A percentile compares a stretch with the other conserved stretches of the same genome.
Evolutionary conservation across 495 filamentous ascomycete species (phyloP).

Genomic region (Sordaria brevicollis): DNA sequence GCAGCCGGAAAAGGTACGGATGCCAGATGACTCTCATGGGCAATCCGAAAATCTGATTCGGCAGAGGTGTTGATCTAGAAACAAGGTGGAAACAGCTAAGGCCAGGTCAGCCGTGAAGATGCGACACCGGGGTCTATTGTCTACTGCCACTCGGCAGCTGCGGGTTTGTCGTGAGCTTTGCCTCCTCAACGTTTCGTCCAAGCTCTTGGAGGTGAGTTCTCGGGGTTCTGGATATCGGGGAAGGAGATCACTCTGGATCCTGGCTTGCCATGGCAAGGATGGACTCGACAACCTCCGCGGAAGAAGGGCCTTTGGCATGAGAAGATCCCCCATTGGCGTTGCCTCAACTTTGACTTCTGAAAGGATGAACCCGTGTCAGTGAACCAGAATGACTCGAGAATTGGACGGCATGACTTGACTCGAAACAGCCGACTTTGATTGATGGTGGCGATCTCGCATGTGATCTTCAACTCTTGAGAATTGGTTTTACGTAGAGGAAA

Average conservation of each 20-base stretch:
- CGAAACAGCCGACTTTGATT: not conserved
- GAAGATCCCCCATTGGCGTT: not conserved
- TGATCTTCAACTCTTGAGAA: not conserved
- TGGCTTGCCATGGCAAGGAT: not conserved
- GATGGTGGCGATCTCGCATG: not conserved
- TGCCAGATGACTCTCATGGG: not conserved
- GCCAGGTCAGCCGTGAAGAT: not conserved
- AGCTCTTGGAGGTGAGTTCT: not conserved
- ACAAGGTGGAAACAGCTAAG: constrained; percentile 2
- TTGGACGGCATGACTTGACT: not conserved
- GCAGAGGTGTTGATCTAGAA: not conserved
- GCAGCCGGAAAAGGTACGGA: constrained; percentile 1
- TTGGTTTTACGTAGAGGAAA: not conserved
- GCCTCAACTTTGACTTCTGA: not conserved
- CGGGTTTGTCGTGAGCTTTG: not conserved
- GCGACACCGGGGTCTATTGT: not conserved
- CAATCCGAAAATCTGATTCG: constrained; percentile 8
- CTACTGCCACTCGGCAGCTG: not conserved
- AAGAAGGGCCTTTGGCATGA: not conserved
- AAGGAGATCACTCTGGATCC: not conserved
- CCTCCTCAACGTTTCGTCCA: not conserved
- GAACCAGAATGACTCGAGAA: constrained; percentile 1
- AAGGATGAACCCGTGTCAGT: not conserved
- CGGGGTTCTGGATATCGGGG: not conserved
- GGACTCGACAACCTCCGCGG: not conserved